Evolutionary conservation across 305 asterid genomes (phyloP).

Genomic region (Plantago coronopus): DNA sequence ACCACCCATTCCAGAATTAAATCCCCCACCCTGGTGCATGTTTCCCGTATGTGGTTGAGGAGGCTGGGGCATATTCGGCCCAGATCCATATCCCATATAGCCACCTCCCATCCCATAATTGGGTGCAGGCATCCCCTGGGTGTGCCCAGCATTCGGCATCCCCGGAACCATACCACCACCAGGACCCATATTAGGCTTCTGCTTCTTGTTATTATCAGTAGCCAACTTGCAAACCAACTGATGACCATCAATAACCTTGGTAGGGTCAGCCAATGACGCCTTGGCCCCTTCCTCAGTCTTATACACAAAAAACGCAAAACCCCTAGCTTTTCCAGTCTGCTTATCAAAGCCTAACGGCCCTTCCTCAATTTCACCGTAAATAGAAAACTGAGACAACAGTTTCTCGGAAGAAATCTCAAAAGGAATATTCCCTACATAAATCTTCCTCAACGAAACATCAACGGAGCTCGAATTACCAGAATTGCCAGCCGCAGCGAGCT

Average conservation of each 20-base stretch:
- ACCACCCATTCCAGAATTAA: conserved; percentile 39
- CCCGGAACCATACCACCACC: conserved; percentile 44
- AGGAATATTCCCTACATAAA: conserved; percentile 91
- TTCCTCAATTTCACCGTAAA: conserved; percentile 91
- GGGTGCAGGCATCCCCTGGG: conserved; percentile 41
- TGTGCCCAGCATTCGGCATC: conserved; percentile 37
- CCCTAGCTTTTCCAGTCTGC: conserved; percentile 88
- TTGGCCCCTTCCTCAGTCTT: conserved; percentile 90
- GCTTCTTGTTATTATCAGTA: conserved; percentile 68
- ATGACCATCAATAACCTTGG: conserved; percentile 79
- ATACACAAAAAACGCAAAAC: conserved; percentile 91
- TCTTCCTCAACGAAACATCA: conserved; percentile 82
- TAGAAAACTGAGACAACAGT: conserved; percentile 61
- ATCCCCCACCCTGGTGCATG: conserved; percentile 54
- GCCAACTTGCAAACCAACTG: conserved; percentile 88
- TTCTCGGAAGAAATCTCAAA: conserved; percentile 83
- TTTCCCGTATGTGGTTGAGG: conserved; percentile 56
- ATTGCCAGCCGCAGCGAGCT: conserved; percentile 80
- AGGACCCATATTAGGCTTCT: conserved; percentile 58
- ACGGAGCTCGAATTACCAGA: conserved; percentile 48
- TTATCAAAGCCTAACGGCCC: conserved; percentile 96
- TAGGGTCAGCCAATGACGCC: conserved; percentile 68
- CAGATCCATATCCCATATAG: conserved; percentile 52
- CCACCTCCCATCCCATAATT: conserved; percentile 50
- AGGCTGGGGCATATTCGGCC: conserved; percentile 56